Base-by-base conservation (phyloP, 139 green algal genomes). In the Diplosphaera chodatii region DNA sequence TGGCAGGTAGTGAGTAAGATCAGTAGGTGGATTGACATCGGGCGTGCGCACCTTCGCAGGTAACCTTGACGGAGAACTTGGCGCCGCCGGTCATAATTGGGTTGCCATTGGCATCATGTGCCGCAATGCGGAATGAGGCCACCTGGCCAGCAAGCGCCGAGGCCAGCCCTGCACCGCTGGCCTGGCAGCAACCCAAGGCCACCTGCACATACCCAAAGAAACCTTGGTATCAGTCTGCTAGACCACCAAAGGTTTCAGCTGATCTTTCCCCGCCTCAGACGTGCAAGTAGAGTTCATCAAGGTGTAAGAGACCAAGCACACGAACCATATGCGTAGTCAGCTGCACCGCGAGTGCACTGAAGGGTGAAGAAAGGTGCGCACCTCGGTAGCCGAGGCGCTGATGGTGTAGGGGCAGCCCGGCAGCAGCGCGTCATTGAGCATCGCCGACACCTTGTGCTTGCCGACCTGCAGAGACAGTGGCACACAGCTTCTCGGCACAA, bases 81-180 rank as follows among this genome's bases (percentile, higher is more conserved):
- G 13, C 67, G 67, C 67, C 67, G 40, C 67, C 67, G 0, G 28
- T 31, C n/a, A 23, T 72, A 40, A 72, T 37, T 6, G 40, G 25
- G 21, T 64, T 32, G 28, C 67, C 67, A 1, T 41, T 30, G 18
- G 40, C 67, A 29, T 72, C 40, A 6, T 22, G 29, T 1, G 67
- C 67, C 21, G 40, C 40, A 10, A 72, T 48, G 25, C 22, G 6
- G 18, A 40, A 30, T 0, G 40, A 30, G 2, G 23, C 37, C 40
- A 27, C 22, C 40, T 72, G 16, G 40, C 67, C 67, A 0, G 67
- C 67, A 4, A 64, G 27, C 0, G 27, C 40, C 27, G n/a, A 25
- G 27, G 40, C 40, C 40, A 72, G 40, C 10, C 37, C 40, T 29
- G 40, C 28, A 21, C 32, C 67, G 4, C 62, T 55, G 16, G 62